phyloP scores from a whole-genome alignment of 768 basidiomycete species.

The Hericium rajendrae region DNA sequence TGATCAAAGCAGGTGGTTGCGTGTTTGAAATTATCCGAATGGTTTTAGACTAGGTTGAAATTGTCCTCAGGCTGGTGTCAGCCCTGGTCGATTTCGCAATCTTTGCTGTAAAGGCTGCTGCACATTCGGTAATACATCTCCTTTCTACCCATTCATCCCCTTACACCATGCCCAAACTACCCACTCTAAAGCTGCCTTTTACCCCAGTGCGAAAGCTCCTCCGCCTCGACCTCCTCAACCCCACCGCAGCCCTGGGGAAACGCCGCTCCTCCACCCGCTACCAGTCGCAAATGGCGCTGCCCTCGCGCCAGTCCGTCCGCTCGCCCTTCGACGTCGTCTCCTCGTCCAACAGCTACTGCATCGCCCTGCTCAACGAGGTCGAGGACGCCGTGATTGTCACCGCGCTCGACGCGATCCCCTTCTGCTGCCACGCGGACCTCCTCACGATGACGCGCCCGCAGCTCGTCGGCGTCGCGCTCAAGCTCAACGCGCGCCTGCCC shows the following conservation, averaged over 20 bases:
- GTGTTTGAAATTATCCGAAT: no score
- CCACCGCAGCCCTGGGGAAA: background rate
- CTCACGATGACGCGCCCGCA: conserved; percentile 48
- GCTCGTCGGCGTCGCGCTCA: conserved; percentile 41
- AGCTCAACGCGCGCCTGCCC: conserved; percentile 52
- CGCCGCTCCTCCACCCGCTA: background rate
- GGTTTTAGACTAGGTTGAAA: no score
- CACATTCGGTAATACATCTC: background rate
- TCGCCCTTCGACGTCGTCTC: background rate
- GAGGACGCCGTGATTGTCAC: conserved; percentile 53
- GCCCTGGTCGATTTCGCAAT: no score
- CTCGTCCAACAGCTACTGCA: conserved; percentile 18
- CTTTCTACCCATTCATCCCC: background rate
- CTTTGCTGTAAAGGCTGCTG: no score
- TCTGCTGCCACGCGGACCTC: conserved; percentile 69
- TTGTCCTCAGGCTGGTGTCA: no score
- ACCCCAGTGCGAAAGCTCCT: background rate
- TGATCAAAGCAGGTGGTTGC: no score
- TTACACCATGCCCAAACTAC: background rate
- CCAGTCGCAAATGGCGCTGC: background rate
- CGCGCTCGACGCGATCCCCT: conserved; percentile 46
- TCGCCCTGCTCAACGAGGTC: conserved; percentile 55
- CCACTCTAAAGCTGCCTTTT: background rate
- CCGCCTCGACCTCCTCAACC: background rate
- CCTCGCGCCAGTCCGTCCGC: background rate